A percentile compares a stretch with the other conserved stretches of the same genome.
Evolutionary conservation across 2,329 filamentous ascomycete genomes (phyloP).

Genomic region (Neophaeococcomyces mojaviensis): DNA sequence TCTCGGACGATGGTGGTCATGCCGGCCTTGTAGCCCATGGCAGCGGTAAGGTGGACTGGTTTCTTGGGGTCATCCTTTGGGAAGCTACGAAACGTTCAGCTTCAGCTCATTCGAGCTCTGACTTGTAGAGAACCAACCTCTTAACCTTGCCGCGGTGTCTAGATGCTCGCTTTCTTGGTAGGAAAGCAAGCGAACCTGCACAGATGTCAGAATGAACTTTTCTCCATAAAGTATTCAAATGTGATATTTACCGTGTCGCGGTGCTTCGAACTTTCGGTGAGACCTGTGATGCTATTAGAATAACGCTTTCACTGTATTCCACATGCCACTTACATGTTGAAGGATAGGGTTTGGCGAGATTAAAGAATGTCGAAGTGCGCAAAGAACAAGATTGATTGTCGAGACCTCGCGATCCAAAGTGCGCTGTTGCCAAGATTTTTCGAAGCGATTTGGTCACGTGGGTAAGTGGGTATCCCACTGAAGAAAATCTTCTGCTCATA

Average conservation of each 20-base stretch:
- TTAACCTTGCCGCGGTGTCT: conserved; percentile 97
- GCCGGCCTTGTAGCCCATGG: conserved; percentile 99
- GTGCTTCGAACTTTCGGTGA: conserved; percentile 72
- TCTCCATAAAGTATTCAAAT: conserved; percentile 3
- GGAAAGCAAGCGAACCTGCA: conserved; percentile 66
- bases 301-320: neutral
- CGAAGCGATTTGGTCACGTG: neutral
- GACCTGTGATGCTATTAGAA: conserved; percentile 29
- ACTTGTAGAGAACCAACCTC: conserved; percentile 56
- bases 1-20: conserved; percentile 99
- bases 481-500: no score
- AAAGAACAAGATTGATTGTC: neutral
- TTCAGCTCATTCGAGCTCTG: conserved; percentile 24
- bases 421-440: neutral
- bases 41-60: conserved; percentile 94
- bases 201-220: conserved; percentile 24
- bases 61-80: conserved; percentile 99
- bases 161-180: conserved; percentile 85
- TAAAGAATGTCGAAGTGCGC: neutral
- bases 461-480: no score
- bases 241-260: conserved; percentile 71
- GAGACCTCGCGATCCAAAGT: no score
- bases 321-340: conserved; percentile 3
- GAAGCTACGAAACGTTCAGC: conserved; percentile 57
- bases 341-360: neutral